Percentiles rank a stretch among this genome's conserved stretches.
Conservation (phyloP, 257 asterid species). For the Petunia secreta region DNA sequence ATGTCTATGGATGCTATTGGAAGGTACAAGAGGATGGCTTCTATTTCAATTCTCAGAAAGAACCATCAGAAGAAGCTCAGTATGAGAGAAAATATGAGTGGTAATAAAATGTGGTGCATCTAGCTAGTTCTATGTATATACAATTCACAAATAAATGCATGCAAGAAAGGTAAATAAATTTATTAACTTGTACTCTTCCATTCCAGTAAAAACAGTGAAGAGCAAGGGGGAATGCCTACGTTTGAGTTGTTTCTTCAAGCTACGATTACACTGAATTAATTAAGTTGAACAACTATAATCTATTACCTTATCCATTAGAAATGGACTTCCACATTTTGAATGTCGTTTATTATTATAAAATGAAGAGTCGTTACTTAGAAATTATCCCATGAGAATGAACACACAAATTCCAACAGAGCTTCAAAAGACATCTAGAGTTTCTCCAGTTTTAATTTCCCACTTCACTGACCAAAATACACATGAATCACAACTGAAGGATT, state of each 20-base stretch:
- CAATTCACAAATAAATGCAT: background rate
- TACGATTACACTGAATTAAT: background rate
- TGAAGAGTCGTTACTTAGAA: background rate
- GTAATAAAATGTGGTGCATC: slow-evolving; percentile 6
- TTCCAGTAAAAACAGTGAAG: too few relatives aligned
- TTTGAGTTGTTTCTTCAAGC: background rate
- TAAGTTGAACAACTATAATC: background rate
- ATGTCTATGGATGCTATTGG: background rate
- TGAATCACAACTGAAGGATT: too few relatives aligned
- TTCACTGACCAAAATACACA: too few relatives aligned
- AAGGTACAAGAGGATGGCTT: slow-evolving; percentile 6
- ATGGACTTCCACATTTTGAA: background rate
- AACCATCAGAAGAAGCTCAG: background rate
- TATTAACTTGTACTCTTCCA: too few relatives aligned
- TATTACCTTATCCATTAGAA: slow-evolving; percentile 1
- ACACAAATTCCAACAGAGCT: too few relatives aligned
- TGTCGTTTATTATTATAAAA: background rate
- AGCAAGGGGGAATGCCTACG: background rate
- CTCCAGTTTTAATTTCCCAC: too few relatives aligned
- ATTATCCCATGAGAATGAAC: background rate
- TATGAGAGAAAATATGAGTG: background rate
- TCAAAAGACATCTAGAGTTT: too few relatives aligned
- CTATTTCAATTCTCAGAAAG: background rate
- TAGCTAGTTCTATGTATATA: background rate
- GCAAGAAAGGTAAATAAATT: too few relatives aligned